Evolutionary conservation across 139 green algal species (phyloP), one percentile per base, ranked within the genome.

Genomic region (Coelastrella sp.): DNA sequence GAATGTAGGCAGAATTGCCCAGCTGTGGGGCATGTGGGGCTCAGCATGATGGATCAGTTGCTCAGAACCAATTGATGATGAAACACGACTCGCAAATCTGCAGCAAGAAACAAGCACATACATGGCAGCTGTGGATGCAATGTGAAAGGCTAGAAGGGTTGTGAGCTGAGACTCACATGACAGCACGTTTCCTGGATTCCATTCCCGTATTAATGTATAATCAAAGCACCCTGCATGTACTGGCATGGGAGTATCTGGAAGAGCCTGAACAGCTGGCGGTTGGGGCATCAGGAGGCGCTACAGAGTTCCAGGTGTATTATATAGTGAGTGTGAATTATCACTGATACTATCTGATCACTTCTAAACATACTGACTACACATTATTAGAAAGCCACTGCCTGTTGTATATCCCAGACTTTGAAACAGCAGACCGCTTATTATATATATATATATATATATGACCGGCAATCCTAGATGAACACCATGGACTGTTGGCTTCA

Each of bases 1-100:
- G 7, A 68, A 68, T 72, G 63, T 61, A 7, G 82, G 82, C 82
- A 87, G 61, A 14, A 87, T 87, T 9, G 82, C 61, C 82, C 82
- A 87, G 82, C 82, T 87, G 82, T 87, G 82, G 27, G 82, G 82
- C 82, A 87, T 78, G 82, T 87, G 82, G 25, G 82, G 82, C 63
- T 87, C 82, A 66, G 24, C 25, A 49, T 87, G 82, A 24, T 87
- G 82, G 7, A 19, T 20, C 49, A 87, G 25, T 20, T 4, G 61
- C 61, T 9, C 82, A 78, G 24, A 1, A 35, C 82, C 82, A 76
- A 87, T 9, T 12, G 60, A 78, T 7, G 7, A 25, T 14, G 24
- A 35, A 61, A 87, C 59, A 12, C 24, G 61, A 11, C 4, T 6
- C 0, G 56, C 82, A 87, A 87, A 87, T 14, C 82, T 87, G 63